A percentile compares a stretch with the other conserved stretches of the same genome.
These are phyloP conservation scores for Hypocreales sp. DNA, from an alignment of 2,329 filamentous ascomycete genomes.

Conservation along the genomic window DNA sequence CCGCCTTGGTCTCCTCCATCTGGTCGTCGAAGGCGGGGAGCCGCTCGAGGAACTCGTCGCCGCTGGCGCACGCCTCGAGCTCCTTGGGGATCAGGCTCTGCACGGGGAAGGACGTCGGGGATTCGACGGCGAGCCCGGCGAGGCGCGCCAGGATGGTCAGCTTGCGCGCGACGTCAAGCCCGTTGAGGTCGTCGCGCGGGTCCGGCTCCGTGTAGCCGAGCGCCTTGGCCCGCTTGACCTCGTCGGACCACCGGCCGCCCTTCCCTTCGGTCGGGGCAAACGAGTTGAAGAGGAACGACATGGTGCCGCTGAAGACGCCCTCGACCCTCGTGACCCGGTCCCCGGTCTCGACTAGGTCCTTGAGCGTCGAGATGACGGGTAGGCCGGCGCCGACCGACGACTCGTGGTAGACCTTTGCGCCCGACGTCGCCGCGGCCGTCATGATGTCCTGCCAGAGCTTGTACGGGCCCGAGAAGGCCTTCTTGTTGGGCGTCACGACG, in stretches of 20 bases:
- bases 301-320: conserved; percentile 93
- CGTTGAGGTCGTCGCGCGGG: conserved; percentile 74
- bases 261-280: conserved; percentile 67
- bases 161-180: conserved; percentile 85
- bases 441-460: conserved; percentile 83
- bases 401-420: conserved; percentile 86
- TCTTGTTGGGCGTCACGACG: conserved; percentile 96
- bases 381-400: conserved; percentile 87
- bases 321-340: conserved; percentile 87
- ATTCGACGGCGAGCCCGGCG: conserved; percentile 65
- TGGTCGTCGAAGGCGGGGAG: conserved; percentile 72
- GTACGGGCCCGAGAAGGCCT: conserved; percentile 76
- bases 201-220: conserved; percentile 88
- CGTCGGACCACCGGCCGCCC: conserved; percentile 76
- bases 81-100: conserved; percentile 84
- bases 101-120: conserved; percentile 80
- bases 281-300: conserved; percentile 96
- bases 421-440: conserved; percentile 48
- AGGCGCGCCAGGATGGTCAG: conserved; percentile 86
- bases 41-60: conserved; percentile 72
- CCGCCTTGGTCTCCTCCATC: conserved; percentile 79
- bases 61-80: conserved; percentile 59
- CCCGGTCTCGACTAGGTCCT: conserved; percentile 87
- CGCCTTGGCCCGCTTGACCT: conserved; percentile 84
- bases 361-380: conserved; percentile 83